Conservation (phyloP, 345 rosid genomes). For the Lenwebbia sp. region DNA sequence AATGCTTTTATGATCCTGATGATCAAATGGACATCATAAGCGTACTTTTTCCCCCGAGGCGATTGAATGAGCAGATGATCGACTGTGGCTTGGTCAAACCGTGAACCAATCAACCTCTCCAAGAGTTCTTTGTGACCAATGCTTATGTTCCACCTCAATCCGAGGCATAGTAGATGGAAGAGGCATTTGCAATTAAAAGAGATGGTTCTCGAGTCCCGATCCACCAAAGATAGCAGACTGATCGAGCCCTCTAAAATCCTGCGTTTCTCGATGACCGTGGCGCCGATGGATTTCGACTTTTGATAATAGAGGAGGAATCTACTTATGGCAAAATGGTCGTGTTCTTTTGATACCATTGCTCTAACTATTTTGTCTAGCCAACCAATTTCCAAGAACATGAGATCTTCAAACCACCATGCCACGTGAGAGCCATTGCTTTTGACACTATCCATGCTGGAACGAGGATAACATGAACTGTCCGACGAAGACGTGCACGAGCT, state of each 20-base stretch:
- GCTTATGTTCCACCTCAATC: slow-evolving; percentile 13
- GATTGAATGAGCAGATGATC: slow-evolving; percentile 32
- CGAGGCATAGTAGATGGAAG: slow-evolving; percentile 17
- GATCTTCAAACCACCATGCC: slow-evolving; percentile 43
- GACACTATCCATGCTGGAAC: slow-evolving; percentile 22
- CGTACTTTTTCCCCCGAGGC: slow-evolving; percentile 1
- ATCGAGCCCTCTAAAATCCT: slow-evolving; percentile 13
- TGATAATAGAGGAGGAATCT: slow-evolving; percentile 31
- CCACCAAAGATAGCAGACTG: slow-evolving; percentile 19
- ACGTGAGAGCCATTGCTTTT: slow-evolving; percentile 5
- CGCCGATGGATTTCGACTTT: slow-evolving; percentile 12
- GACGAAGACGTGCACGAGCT: slow-evolving; percentile 17
- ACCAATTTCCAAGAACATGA: slow-evolving; percentile 19
- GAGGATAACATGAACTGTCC: slow-evolving; percentile 13
- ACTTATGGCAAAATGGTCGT: slow-evolving; percentile 14
- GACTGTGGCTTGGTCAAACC: slow-evolving; percentile 35
- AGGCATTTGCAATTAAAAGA: slow-evolving; percentile 22
- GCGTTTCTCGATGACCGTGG: slow-evolving; percentile 12
- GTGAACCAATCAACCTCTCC: slow-evolving; percentile 35
- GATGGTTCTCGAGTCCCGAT: slow-evolving; percentile 4
- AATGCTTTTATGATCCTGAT: slow-evolving; percentile 30
- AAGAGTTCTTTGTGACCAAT: slow-evolving; percentile 7
- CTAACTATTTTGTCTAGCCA: slow-evolving; percentile 16
- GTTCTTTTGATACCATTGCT: slow-evolving; percentile 13
- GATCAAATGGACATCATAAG: slow-evolving; percentile 37